Base-by-base conservation (phyloP, 2,329 filamentous ascomycete genomes). In the Stemphylium vesicarium region DNA sequence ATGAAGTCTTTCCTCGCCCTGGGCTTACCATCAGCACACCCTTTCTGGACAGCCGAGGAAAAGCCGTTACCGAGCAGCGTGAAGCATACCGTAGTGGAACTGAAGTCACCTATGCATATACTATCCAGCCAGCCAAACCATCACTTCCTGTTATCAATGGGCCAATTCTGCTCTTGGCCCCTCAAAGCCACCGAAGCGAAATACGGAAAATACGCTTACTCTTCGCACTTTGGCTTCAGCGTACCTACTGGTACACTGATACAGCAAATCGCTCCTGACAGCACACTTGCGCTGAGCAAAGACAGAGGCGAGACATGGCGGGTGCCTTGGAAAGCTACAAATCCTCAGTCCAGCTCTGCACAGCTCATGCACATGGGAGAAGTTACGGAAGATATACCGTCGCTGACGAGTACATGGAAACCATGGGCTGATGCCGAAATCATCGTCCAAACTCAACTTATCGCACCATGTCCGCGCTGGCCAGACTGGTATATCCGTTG, bases 1-100 rank as follows among this genome's bases (percentile, higher is more conserved):
- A 66, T 84, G 18, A 85, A 85, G 52, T 78, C 79, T 0, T 76
- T 85, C 3, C 68, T 83, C 0, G 76, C 75, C 0, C 65, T 82
- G 0, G 73, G 70, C 0, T 51, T 84, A 0, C 56, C 70, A 0
- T 56, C 62, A 1, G 56, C 65, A 0, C 71, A 82, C 41, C 63
- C 71, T 0, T 84, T 85, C 49, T 85, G 83, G 82, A 64, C 62
- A 0, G 62, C 69, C 0, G 53, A 77, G 2, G 79, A 84, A 8
- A 75, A 79, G 50, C 74, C 77, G 0, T 46, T 69, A 4, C 62
- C 65, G 4, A 38, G 11, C 35, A 18, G n/a, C 11, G 12, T 6
- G 44, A 40, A 5, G 12, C 2, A 8, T 5, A 22, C 31, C n/a
- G 50, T 49, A 2, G 13, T 56, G 11, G 32, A 46, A 4, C 41